These are phyloP conservation scores for Aureobasidium uvarum DNA, from an alignment of 2,329 filamentous ascomycete species.

Conservation along the genomic window DNA sequence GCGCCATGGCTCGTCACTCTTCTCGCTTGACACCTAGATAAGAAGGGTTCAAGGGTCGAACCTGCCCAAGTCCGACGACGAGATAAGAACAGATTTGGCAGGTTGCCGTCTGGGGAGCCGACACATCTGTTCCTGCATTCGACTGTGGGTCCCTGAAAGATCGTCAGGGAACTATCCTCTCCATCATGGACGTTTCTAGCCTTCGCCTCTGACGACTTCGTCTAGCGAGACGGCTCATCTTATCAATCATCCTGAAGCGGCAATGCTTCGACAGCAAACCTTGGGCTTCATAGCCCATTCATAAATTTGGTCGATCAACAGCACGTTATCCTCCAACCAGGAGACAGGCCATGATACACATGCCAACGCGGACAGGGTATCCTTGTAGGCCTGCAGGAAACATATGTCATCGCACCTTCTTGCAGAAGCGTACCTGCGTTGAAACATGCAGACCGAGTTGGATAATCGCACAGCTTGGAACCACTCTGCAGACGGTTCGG, in stretches of 20 bases:
- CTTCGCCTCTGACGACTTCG: not conserved
- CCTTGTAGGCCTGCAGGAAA: not conserved
- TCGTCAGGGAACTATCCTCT: not conserved
- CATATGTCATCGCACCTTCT: not conserved
- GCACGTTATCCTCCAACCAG: constrained; percentile 9
- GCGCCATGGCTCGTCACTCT: not conserved
- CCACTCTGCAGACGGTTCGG: not conserved
- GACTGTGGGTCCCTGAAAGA: not conserved
- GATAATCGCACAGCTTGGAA: not conserved
- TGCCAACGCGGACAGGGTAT: not conserved
- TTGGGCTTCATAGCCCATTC: not conserved
- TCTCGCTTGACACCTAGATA: not conserved
- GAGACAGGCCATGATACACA: not conserved
- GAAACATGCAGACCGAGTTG: not conserved
- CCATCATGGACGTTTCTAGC: not conserved
- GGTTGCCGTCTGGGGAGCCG: constrained; percentile 9
- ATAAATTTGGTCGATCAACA: not conserved
- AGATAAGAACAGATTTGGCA: constrained; percentile 1
- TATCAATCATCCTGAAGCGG: not conserved
- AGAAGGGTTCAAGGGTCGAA: not conserved
- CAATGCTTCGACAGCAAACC: not conserved
- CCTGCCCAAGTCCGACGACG: not conserved
- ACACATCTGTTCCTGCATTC: constrained; percentile 5
- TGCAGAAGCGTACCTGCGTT: constrained; percentile 8
- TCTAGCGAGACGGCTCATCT: not conserved